A percentile compares a stretch with the other conserved stretches of the same genome.
Conservation (phyloP, 768 basidiomycete genomes). For the Pisolithus marmoratus region DNA sequence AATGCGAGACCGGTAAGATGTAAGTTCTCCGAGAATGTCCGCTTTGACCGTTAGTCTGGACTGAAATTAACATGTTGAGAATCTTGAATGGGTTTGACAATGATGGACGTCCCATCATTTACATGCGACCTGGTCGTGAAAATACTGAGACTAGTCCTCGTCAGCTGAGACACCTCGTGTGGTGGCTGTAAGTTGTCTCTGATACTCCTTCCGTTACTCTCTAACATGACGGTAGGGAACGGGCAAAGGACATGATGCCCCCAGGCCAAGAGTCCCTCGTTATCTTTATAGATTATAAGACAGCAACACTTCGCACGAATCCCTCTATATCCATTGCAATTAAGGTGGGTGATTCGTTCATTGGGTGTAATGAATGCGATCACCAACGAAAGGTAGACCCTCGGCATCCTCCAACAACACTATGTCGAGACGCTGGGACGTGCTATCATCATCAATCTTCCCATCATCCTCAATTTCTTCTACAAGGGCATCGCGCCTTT, state of each 20-base stretch:
- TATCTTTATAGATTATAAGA: slow-evolving; percentile 83
- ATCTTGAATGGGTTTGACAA: slow-evolving; percentile 81
- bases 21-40: slow-evolving; percentile 28
- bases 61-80: slow-evolving; percentile 30
- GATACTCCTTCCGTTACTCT: neutral
- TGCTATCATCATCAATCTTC: slow-evolving; percentile 79
- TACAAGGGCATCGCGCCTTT: slow-evolving; percentile 84
- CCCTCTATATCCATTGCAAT: slow-evolving; percentile 77
- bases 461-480: slow-evolving; percentile 66
- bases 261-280: slow-evolving; percentile 76
- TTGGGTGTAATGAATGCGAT: neutral
- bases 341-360: slow-evolving; percentile 40
- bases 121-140: slow-evolving; percentile 84
- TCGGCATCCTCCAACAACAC: slow-evolving; percentile 80
- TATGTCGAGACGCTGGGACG: slow-evolving; percentile 87
- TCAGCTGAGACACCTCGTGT: slow-evolving; percentile 81
- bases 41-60: neutral
- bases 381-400: slow-evolving; percentile 36
- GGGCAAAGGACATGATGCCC: slow-evolving; percentile 86
- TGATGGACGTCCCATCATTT: slow-evolving; percentile 82
- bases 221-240: slow-evolving; percentile 49
- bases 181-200: slow-evolving; percentile 60
- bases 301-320: slow-evolving; percentile 74
- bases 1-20: slow-evolving; percentile 88
- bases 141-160: slow-evolving; percentile 75